Conservation (phyloP, 768 basidiomycete genomes). For the Boletus rufocinnamomeus region DNA sequence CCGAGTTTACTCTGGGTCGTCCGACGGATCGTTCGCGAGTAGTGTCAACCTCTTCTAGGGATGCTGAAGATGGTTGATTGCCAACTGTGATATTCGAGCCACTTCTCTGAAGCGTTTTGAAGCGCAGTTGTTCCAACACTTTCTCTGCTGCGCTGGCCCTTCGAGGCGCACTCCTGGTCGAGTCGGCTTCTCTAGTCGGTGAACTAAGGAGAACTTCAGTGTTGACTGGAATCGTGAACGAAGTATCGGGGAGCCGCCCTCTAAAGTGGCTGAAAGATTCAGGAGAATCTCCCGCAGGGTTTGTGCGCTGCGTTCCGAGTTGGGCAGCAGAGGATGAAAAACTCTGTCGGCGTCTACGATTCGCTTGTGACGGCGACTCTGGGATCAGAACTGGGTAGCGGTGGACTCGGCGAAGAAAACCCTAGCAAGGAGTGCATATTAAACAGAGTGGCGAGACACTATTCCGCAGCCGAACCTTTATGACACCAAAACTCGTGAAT, state of each 20-base stretch:
- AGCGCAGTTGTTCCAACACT: constrained; percentile 64
- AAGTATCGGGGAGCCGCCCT: constrained; percentile 28
- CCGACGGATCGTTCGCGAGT: constrained; percentile 22
- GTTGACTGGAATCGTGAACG: constrained; percentile 20
- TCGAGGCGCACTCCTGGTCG: constrained; percentile 36
- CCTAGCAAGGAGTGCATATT: constrained; percentile 42
- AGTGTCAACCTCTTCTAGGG: constrained; percentile 18
- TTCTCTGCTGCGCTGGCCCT: constrained; percentile 68
- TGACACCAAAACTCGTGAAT: constrained; percentile 97
- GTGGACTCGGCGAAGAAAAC: constrained; percentile 90
- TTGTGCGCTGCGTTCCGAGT: constrained; percentile 11
- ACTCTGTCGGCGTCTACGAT: constrained; percentile 34
- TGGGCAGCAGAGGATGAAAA: constrained; percentile 26
- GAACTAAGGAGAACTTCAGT: constrained; percentile 28
- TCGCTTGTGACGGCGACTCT: constrained; percentile 32
- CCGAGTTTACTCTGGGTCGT: constrained; percentile 33
- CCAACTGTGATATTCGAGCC: constrained; percentile 23
- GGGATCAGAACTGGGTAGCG: constrained; percentile 83
- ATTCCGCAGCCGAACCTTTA: constrained; percentile 61
- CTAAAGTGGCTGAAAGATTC: constrained; percentile 21
- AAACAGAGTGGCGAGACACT: background rate
- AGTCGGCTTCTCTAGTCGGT: constrained; percentile 39
- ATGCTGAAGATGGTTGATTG: constrained; percentile 21
- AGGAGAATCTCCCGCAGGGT: constrained; percentile 8
- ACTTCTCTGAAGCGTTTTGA: constrained; percentile 53